Conservation (phyloP, 2,329 filamentous ascomycete genomes). For the Aspergillus uvarum region DNA sequence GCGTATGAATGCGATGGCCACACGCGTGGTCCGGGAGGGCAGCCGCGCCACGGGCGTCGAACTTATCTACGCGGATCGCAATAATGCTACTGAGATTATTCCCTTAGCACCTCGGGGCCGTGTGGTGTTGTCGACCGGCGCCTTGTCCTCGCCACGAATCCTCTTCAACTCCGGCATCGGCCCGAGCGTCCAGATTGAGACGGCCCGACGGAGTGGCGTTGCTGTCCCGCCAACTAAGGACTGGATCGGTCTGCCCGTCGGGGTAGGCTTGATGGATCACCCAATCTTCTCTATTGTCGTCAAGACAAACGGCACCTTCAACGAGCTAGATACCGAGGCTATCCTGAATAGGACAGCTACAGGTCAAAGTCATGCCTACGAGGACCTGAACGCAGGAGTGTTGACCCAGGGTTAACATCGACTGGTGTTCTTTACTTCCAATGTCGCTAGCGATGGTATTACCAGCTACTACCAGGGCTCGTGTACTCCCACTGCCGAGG, state of each 20-base stretch:
- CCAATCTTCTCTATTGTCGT: constrained; percentile 15
- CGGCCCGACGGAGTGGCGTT: constrained; percentile 46
- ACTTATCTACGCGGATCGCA: constrained; percentile 19
- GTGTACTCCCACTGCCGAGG: constrained; percentile 15
- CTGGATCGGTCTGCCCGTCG: constrained; percentile 55
- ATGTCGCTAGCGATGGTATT: constrained; percentile 21
- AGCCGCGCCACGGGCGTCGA: constrained; percentile 59
- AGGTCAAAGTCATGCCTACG: constrained; percentile 26
- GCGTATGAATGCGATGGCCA: constrained; percentile 65
- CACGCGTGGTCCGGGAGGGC: constrained; percentile 62
- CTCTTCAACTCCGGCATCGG: constrained; percentile 65
- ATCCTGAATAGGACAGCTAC: constrained; percentile 6
- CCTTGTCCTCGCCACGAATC: constrained; percentile 68
- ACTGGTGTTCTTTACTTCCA: constrained; percentile 28
- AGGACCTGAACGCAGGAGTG: constrained; percentile 17
- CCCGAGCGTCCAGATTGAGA: constrained; percentile 50
- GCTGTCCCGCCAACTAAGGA: constrained; percentile 43
- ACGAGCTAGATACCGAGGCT: neutral
- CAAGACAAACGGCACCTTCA: constrained; percentile 15
- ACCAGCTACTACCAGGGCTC: constrained; percentile 30
- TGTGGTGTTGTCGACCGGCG: constrained; percentile 66
- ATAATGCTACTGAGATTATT: constrained; percentile 56
- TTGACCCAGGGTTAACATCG: constrained; percentile 27
- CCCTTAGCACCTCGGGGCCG: constrained; percentile 58
- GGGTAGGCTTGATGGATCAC: constrained; percentile 50